Base-by-base conservation (phyloP, 73 alveolate genomes). In the Urostyla sp. region DNA sequence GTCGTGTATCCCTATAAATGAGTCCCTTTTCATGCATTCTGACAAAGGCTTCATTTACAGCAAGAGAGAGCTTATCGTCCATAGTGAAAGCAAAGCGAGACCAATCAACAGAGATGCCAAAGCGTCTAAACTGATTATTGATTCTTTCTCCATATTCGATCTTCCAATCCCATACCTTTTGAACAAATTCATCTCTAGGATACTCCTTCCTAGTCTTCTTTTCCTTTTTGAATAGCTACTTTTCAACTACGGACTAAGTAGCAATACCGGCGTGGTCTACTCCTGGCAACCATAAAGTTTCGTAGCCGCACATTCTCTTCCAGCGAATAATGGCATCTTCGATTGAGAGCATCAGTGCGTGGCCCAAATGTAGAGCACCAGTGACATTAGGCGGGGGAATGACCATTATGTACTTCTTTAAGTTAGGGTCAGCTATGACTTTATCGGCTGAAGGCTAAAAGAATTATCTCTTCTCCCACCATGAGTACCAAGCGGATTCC, bases 361-460 rank as follows among this genome's bases (percentile, higher is more conserved):
- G 95, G 2, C 98, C 97, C 80, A 91, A 73, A 91, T 98, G 99
- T 50, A 98, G 94, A 67, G 97, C 92, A 38, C 99, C 99, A 31
- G 99, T 98, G 24, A 98, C 99, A 84, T 96, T 96, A 23, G 99
- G 99, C 36, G 99, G 99, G 24, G 99, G 99, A 60, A 98, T 90
- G 49, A 96, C 90, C 99, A 97, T 97, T 20, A 95, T 90, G 85
- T 87, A 97, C 76, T 91, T 87, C 90, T 93, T 91, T 49, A 90
- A 77, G 60, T 88, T 84, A 30, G 97, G 94, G n/a, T 83, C 86
- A 58, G 66, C 75, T 48, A 83, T 18, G 16, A 95, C 97, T 20
- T 89, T 90, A 51, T 95, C 73, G 13, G 95, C 92, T 79, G 85
- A 85, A 30, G 96, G 97, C 61, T 90, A 90, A 94, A 94, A 96